phyloP scores from a whole-genome alignment of 140 eudicot genomes.

The Flaveria floridana region DNA sequence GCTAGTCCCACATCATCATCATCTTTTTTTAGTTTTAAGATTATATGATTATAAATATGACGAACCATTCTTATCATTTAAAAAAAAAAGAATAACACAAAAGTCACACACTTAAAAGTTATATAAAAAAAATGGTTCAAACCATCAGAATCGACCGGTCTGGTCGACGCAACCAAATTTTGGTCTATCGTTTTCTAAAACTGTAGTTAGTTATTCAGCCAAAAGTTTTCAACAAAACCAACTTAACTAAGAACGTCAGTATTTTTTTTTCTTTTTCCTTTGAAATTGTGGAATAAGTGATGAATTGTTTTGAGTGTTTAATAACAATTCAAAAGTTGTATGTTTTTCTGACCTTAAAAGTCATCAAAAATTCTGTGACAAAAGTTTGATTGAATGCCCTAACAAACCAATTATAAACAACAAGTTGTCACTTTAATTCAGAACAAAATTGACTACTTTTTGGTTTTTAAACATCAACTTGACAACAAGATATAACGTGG shows the following conservation, averaged over 20 bases:
- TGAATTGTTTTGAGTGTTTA: not conserved
- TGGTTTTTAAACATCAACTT: constrained; percentile 10
- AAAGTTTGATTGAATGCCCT: not conserved
- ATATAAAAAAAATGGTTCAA: not conserved
- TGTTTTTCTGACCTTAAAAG: constrained; percentile 1
- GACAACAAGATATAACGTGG: constrained; percentile 13
- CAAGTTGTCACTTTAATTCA: constrained; percentile 18
- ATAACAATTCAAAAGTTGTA: not conserved
- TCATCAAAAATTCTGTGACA: not conserved
- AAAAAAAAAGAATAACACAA: not conserved
- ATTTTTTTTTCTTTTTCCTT: not conserved
- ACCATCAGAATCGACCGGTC: not conserved
- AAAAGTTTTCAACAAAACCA: not conserved
- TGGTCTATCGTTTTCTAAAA: too few species aligned
- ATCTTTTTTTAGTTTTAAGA: not conserved
- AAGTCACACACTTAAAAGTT: not conserved
- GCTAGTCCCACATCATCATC: not conserved
- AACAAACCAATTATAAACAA: constrained; percentile 5
- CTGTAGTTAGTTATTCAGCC: not conserved
- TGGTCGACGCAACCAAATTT: not conserved
- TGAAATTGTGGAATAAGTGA: not conserved
- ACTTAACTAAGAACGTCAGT: too few species aligned
- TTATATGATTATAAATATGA: not conserved
- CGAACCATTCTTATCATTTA: not conserved
- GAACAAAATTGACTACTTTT: not conserved